phyloP scores from a whole-genome alignment of 2,329 filamentous ascomycete genomes.

The Colletotrichum sp. region DNA sequence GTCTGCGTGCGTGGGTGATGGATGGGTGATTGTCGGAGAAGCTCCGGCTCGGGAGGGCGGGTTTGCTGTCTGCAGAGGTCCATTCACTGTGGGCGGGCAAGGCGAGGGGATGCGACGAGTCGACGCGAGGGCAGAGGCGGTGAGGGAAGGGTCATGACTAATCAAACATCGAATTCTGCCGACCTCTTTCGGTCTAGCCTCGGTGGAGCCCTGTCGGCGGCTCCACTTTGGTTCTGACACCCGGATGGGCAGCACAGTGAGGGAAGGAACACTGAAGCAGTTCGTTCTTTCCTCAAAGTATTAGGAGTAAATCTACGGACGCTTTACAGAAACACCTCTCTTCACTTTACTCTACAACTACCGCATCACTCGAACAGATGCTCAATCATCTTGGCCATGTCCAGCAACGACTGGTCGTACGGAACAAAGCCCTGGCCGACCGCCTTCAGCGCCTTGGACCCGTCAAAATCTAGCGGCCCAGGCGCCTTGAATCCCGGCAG shows the following conservation, averaged over 20 bases:
- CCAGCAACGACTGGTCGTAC: neutral
- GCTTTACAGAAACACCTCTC: neutral
- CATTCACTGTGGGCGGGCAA: neutral
- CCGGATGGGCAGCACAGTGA: neutral
- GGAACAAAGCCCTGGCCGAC: neutral
- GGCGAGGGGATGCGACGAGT: neutral
- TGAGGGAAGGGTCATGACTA: neutral
- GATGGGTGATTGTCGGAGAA: constrained; percentile 46
- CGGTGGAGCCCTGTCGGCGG: neutral
- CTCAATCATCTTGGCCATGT: neutral
- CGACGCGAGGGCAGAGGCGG: neutral
- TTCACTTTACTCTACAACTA: neutral
- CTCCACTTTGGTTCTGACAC: neutral
- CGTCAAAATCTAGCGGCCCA: neutral
- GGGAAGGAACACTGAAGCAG: neutral
- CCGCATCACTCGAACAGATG: neutral
- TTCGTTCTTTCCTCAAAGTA: neutral
- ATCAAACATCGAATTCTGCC: neutral
- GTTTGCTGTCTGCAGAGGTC: neutral
- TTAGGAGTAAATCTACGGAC: neutral
- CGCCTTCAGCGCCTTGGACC: neutral
- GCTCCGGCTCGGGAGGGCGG: constrained; percentile 33
- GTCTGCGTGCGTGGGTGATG: constrained; percentile 29
- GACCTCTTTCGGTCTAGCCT: neutral
- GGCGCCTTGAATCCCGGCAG: constrained; percentile 20